Percentiles rank a stretch among this genome's conserved stretches.
Conservation (phyloP, 2,329 filamentous ascomycete species). For the Calonectria hongkongensis region DNA sequence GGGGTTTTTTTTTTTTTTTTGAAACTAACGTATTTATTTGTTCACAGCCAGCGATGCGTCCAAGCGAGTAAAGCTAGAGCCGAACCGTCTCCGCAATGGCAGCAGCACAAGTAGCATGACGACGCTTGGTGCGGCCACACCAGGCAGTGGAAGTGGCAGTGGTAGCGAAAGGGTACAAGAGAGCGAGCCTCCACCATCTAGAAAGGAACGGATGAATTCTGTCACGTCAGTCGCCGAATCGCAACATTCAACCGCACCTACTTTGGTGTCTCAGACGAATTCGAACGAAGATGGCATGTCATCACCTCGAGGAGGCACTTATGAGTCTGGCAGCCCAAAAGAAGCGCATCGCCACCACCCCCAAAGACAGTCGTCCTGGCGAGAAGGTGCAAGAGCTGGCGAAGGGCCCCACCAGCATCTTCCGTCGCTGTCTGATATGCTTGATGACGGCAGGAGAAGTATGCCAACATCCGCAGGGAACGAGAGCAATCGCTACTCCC, state of each 20-base stretch:
- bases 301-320: constrained; percentile 64
- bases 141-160: constrained; percentile 62
- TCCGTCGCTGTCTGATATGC: constrained; percentile 69
- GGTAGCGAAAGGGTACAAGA: constrained; percentile 68
- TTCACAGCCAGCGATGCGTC: constrained; percentile 61
- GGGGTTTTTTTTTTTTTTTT: not conserved
- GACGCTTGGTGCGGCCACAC: constrained; percentile 60
- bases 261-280: constrained; percentile 59
- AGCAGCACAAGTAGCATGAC: constrained; percentile 63
- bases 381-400: constrained; percentile 47
- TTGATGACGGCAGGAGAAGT: constrained; percentile 60
- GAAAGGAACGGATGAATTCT: constrained; percentile 70
- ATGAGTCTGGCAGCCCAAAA: constrained; percentile 59
- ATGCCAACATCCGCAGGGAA: constrained; percentile 46
- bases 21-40: constrained; percentile 34
- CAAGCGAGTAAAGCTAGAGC: constrained; percentile 70
- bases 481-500: constrained; percentile 51
- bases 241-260: constrained; percentile 63
- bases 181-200: constrained; percentile 68
- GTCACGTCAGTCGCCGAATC: constrained; percentile 67
- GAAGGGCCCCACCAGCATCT: constrained; percentile 60
- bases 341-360: constrained; percentile 54
- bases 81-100: constrained; percentile 59
- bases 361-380: constrained; percentile 54
- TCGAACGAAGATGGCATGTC: constrained; percentile 65